Evolutionary conservation across 2,329 filamentous ascomycete species (phyloP).

Genomic region (Pseudogymnoascus sp.): DNA sequence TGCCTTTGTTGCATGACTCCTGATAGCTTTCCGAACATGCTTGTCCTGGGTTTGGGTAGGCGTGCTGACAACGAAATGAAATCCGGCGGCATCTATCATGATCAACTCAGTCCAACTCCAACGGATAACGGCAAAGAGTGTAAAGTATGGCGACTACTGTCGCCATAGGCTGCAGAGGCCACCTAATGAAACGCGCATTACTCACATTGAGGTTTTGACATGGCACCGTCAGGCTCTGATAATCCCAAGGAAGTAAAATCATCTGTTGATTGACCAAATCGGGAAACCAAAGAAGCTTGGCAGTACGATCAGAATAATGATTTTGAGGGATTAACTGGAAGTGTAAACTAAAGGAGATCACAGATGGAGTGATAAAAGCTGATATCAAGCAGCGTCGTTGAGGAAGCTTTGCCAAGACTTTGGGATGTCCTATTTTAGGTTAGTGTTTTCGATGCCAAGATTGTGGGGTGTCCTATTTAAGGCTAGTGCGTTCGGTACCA

Average conservation of each 20-base stretch:
- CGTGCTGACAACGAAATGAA: neutral
- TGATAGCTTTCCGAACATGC: neutral
- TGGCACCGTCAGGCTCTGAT: neutral
- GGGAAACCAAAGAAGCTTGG: neutral
- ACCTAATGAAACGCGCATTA: neutral
- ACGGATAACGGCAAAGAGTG: neutral
- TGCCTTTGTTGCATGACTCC: neutral
- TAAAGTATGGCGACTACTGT: neutral
- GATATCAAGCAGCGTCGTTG: neutral
- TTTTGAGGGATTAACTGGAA: neutral
- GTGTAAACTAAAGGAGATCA: neutral
- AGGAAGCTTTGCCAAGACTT: neutral
- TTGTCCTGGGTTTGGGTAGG: neutral
- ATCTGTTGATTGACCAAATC: neutral
- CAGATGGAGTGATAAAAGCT: neutral
- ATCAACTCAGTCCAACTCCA: neutral
- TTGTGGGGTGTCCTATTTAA: neutral
- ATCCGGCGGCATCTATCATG: neutral
- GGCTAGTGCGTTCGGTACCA: neutral
- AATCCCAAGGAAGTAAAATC: neutral
- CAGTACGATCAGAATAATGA: neutral
- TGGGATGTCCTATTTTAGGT: neutral
- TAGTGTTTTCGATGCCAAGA: neutral
- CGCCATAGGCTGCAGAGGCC: neutral
- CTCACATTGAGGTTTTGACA: neutral